phyloP scores from a whole-genome alignment of 345 rosid species.

The Bruguiera gymnorhiza region DNA sequence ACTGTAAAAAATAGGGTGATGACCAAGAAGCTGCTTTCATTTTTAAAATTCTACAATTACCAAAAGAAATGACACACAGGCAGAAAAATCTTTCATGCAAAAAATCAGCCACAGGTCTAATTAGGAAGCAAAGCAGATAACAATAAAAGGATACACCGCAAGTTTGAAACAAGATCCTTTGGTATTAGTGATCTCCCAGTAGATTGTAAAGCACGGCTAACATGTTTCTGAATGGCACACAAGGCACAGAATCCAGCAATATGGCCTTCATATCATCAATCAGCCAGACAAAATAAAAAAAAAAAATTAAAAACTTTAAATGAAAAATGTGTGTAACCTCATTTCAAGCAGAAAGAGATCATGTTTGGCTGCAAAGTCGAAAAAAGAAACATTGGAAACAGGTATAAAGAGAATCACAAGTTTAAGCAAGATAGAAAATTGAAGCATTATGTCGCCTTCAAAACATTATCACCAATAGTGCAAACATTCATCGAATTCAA shows the following conservation, averaged over 20 bases:
- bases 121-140: constrained; percentile 2
- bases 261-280: constrained; percentile 64
- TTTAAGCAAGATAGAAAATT: neutral
- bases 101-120: neutral
- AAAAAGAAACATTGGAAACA: neutral
- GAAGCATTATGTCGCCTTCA: neutral
- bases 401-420: neutral
- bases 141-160: constrained; percentile 70
- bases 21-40: neutral
- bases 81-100: neutral
- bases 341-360: neutral
- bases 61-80: neutral
- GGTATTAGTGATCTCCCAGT: constrained; percentile 75
- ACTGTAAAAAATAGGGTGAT: neutral
- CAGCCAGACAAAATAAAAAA: constrained; percentile 2
- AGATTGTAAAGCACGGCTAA: constrained; percentile 70
- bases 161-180: constrained; percentile 78
- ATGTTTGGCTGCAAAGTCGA: neutral
- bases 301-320: neutral
- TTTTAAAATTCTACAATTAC: neutral
- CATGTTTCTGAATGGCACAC: constrained; percentile 97
- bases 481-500: too few relatives aligned
- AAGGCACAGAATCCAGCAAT: constrained; percentile 91
- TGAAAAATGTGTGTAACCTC: neutral
- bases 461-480: too few relatives aligned